A percentile compares a stretch with the other conserved stretches of the same genome.
These are phyloP conservation scores for Phytophthora lateralis DNA, from an alignment of 352 stramenopile species.

Conservation along the genomic window DNA sequence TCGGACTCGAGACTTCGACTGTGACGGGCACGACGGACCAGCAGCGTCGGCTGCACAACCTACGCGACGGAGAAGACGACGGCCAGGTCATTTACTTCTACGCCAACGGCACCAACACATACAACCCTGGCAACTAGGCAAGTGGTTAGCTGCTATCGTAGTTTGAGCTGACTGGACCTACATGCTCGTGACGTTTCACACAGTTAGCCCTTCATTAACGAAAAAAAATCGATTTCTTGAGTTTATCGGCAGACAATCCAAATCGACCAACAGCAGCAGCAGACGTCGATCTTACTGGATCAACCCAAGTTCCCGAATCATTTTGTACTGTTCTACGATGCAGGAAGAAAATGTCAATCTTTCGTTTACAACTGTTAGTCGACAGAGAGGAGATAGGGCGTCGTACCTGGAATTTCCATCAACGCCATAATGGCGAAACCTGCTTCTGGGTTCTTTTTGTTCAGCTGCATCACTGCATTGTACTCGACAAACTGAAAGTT, in stretches of 20 bases:
- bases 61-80: conserved; percentile 11
- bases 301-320: conserved; percentile 51
- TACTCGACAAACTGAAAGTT: conserved; percentile 86
- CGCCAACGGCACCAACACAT: conserved; percentile 37
- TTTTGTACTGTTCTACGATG: conserved; percentile 62
- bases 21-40: conserved; percentile 23
- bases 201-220: neutral
- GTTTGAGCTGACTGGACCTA: neutral
- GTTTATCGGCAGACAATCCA: neutral
- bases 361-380: neutral
- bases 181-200: neutral
- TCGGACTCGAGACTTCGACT: conserved; percentile 33
- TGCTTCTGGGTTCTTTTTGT: conserved; percentile 69
- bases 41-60: conserved; percentile 14
- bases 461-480: conserved; percentile 64
- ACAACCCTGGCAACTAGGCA: conserved; percentile 11
- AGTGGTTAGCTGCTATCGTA: neutral
- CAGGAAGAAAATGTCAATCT: neutral
- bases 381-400: neutral
- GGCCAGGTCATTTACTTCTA: conserved; percentile 36
- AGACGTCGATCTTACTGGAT: conserved; percentile 26
- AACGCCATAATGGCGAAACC: conserved; percentile 76
- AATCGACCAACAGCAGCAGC: neutral
- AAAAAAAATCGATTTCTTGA: neutral
- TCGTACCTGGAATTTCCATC: conserved; percentile 78